These are phyloP conservation scores for Parafenestella ontariensis DNA, from an alignment of 2,329 filamentous ascomycete genomes.

Conservation along the genomic window DNA sequence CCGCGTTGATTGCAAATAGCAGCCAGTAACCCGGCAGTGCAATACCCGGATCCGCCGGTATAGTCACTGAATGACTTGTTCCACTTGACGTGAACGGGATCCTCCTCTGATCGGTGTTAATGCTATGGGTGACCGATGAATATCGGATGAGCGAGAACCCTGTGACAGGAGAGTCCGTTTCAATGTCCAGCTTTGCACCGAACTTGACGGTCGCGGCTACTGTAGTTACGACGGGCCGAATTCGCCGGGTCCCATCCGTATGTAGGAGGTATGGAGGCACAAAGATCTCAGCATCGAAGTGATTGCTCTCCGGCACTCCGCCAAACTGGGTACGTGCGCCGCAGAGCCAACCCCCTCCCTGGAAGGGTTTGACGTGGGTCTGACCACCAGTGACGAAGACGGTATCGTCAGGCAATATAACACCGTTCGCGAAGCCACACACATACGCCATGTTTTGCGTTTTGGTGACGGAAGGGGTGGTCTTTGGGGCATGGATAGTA, in stretches of 20 bases:
- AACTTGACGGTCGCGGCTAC: conserved; percentile 40
- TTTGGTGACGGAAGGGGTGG: conserved; percentile 25
- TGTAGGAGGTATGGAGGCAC: conserved; percentile 64
- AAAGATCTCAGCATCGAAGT: conserved; percentile 64
- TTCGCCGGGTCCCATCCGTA: conserved; percentile 50
- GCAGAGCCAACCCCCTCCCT: conserved; percentile 53
- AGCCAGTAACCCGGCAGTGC: conserved; percentile 62
- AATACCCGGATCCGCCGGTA: conserved; percentile 59
- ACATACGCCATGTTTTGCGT: conserved; percentile 35
- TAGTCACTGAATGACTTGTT: conserved; percentile 48
- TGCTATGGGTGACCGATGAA: conserved; percentile 61
- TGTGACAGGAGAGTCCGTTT: conserved; percentile 30
- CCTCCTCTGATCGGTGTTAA: conserved; percentile 66
- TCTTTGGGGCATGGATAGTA: conserved; percentile 51
- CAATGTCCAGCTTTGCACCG: conserved; percentile 41
- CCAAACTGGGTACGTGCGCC: conserved; percentile 43
- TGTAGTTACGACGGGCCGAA: conserved; percentile 53
- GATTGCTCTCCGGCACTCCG: conserved; percentile 47
- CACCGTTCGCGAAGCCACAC: conserved; percentile 35
- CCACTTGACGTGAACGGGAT: conserved; percentile 52
- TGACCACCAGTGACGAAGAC: conserved; percentile 44
- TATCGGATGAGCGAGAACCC: conserved; percentile 57
- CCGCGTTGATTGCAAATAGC: conserved; percentile 58
- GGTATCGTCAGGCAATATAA: conserved; percentile 45
- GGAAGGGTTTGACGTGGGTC: conserved; percentile 20